Base-by-base conservation (phyloP, 306 rosid genomes). In the Castanea crenata region DNA sequence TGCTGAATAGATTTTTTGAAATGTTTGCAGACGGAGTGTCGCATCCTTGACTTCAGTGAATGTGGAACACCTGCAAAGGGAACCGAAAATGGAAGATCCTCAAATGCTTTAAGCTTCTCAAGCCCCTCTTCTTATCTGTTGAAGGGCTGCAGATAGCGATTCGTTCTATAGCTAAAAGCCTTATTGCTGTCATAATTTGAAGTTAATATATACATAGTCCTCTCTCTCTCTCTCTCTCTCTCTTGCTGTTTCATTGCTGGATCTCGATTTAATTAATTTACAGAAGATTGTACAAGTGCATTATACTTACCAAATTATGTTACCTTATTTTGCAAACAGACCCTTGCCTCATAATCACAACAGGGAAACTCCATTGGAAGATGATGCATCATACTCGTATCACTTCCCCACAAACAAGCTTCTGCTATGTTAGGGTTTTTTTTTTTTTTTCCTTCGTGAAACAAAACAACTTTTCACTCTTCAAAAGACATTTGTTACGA, bases 1-100 rank as follows among this genome's bases (percentile, higher is more conserved):
- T 7, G 10, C 29, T 71, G 52, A 59, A 32, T 18, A 18, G 62
- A 67, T 55, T 32, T 27, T 14, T 69, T 55, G 18, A 31, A 41
- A 16, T 65, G 29, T 35, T 69, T 80, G 79, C 86, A 96, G 99
- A 84, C 88, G 44, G 97, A 96, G 82, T 80, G 98, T 57, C 92
- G 99, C 12, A 79, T 79, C 38, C 98, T 96, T 23, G 99, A 96
- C 87, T 96, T 96, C 18, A 93, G 98, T 34, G 99, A 93, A 83
- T 96, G 99, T 61, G 99, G 84, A 76, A 82, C 94, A 29, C 98
- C 98, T 1, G 90, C 82, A 51, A 90, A 87, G 82, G 93, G 80
- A 72, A 68, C 58, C 5, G 96, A 90, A 9, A 75, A 73, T 16
- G 83, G 86, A 49, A 96, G 88, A 84, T 78, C 93, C 18, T 83